Percentiles rank a stretch among this genome's conserved stretches.
Evolutionary conservation across 176 grass and related monocot species (phyloP).

Genomic region (Poa pratensis): DNA sequence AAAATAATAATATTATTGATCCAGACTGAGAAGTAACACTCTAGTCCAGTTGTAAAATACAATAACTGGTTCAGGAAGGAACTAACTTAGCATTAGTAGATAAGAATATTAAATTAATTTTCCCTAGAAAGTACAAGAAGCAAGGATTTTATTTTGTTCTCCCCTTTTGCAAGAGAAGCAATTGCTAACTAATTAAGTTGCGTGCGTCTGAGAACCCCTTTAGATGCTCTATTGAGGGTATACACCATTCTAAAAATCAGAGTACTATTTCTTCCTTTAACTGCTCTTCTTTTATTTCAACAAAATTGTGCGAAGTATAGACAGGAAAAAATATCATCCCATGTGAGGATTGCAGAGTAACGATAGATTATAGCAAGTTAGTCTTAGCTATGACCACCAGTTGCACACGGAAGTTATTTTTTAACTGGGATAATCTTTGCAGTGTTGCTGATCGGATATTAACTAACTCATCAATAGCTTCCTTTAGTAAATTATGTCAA

Average conservation of each 20-base stretch:
- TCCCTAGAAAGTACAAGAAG: conserved; percentile 7
- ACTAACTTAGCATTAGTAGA: conserved; percentile 13
- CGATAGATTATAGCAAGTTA: background rate
- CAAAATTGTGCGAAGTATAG: conserved; percentile 3
- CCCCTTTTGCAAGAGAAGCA: background rate
- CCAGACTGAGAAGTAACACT: background rate
- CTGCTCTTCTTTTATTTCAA: conserved; percentile 5
- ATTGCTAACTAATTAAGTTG: conserved; percentile 26
- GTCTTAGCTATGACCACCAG: background rate
- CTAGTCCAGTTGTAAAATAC: background rate
- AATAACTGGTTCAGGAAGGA: background rate
- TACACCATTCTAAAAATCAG: conserved; percentile 14
- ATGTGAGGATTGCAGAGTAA: background rate
- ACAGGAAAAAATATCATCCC: conserved; percentile 29
- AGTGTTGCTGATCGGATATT: conserved; percentile 5
- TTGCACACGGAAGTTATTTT: conserved; percentile 8
- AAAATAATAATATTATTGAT: conserved; percentile 16
- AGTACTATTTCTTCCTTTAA: background rate
- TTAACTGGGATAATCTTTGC: conserved; percentile 17
- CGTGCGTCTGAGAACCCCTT: background rate
- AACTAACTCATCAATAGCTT: background rate
- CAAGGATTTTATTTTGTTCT: background rate
- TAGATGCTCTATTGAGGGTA: background rate
- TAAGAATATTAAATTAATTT: background rate
- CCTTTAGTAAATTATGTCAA: background rate